Percentiles rank a stretch among this genome's conserved stretches.
Evolutionary conservation across 169 alveolate species (phyloP).

Genomic region (Cyclospora cayetanensis): DNA sequence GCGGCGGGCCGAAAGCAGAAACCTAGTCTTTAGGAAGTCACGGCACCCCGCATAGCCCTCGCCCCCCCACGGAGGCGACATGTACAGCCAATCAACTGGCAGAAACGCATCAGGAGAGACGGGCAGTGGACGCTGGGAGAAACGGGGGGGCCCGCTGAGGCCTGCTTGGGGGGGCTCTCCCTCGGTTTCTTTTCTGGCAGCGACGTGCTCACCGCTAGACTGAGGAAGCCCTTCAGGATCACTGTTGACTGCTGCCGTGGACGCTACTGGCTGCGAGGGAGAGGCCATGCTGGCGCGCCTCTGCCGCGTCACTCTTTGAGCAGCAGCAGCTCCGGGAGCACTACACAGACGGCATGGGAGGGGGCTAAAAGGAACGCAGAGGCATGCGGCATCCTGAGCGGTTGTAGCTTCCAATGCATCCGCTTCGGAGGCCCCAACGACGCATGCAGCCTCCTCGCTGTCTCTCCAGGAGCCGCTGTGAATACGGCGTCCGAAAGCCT

Average conservation of each 20-base stretch:
- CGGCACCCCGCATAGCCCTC: conserved; percentile 33
- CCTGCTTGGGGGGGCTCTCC: background rate
- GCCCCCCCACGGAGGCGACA: conserved; percentile 70
- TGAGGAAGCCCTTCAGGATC: background rate
- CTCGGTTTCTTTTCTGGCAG: background rate
- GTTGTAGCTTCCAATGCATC: too few relatives aligned
- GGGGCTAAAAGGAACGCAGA: background rate
- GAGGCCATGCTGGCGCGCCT: background rate
- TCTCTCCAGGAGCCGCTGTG: background rate
- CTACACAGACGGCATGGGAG: background rate
- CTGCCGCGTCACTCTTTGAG: background rate
- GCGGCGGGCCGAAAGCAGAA: background rate
- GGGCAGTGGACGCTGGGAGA: background rate
- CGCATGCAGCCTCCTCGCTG: too few relatives aligned
- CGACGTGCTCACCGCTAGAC: background rate
- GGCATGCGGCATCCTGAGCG: background rate
- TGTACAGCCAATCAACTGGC: conserved; percentile 28
- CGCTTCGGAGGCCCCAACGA: too few relatives aligned
- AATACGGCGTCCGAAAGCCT: background rate
- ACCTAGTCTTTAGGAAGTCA: background rate
- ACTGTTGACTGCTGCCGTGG: background rate
- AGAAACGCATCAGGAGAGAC: background rate
- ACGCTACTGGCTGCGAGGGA: background rate
- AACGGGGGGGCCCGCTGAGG: background rate
- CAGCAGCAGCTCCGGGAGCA: conserved; percentile 1